These are phyloP conservation scores for Pilaira anomala DNA, from an alignment of 192 early-diverging fungal genomes.

Conservation along the genomic window DNA sequence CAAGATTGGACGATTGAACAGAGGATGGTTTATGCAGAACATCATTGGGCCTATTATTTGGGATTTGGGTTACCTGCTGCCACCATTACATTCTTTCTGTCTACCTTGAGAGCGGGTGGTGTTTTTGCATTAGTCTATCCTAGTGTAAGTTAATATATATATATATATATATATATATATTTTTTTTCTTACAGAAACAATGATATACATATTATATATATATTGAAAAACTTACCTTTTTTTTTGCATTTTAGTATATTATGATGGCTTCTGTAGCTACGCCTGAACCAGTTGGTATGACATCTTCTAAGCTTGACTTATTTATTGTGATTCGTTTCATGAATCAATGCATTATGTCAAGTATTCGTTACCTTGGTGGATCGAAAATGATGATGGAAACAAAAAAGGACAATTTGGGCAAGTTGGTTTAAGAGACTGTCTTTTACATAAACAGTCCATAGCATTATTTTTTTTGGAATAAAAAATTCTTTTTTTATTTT, in stretches of 20 bases:
- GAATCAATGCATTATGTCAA: slow-evolving; percentile 11
- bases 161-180: too few species aligned
- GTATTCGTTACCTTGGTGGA: slow-evolving; percentile 21
- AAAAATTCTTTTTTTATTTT: neutral
- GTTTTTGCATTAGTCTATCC: slow-evolving; percentile 34
- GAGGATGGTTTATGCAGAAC: slow-evolving; percentile 25
- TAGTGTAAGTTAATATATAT: slow-evolving; percentile 32
- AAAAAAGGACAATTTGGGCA: slow-evolving; percentile 19
- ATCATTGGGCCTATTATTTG: slow-evolving; percentile 35
- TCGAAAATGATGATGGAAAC: slow-evolving; percentile 22
- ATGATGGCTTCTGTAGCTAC: slow-evolving; percentile 32
- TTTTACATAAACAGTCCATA: neutral
- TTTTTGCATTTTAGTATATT: slow-evolving; percentile 23
- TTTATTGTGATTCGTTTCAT: slow-evolving; percentile 25
- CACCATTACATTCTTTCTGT: slow-evolving; percentile 30
- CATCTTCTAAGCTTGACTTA: slow-evolving; percentile 20
- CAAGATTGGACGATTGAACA: slow-evolving; percentile 30
- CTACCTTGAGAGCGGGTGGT: slow-evolving; percentile 21
- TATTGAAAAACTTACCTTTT: neutral
- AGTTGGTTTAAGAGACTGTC: neutral
- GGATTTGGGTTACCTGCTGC: slow-evolving; percentile 35
- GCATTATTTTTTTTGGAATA: neutral
- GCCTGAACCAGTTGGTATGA: slow-evolving; percentile 13
- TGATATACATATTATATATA: neutral
- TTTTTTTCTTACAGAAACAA: neutral